Conservation (phyloP, 176 grass and related monocot species). For the Oryza officinalis region DNA sequence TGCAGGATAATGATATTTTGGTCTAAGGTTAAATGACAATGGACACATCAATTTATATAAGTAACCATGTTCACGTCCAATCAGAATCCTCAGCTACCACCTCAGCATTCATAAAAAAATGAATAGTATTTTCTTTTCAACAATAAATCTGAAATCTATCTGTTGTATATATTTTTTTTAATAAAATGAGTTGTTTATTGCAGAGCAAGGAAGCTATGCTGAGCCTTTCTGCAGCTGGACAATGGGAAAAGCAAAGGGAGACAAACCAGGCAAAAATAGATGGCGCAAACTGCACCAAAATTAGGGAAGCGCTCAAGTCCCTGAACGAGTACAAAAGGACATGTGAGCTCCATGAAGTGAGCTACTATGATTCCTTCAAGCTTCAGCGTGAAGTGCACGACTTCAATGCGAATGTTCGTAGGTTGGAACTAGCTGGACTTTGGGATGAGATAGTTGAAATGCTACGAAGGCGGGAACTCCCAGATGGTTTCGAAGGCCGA, state of each 20-base stretch:
- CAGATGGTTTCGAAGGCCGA: slow-evolving; percentile 70
- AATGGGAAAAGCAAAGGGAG: slow-evolving; percentile 92
- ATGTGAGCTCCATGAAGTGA: slow-evolving; percentile 57
- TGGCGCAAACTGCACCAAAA: slow-evolving; percentile 67
- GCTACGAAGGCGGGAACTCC: slow-evolving; percentile 73
- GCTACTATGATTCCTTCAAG: slow-evolving; percentile 93
- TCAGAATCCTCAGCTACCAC: neutral
- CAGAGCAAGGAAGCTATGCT: slow-evolving; percentile 83
- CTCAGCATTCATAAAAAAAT: neutral
- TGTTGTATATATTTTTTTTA: neutral
- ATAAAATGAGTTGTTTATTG: slow-evolving; percentile 6
- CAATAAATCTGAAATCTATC: neutral
- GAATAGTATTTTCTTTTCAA: neutral
- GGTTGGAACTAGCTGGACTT: slow-evolving; percentile 74
- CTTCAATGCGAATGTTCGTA: slow-evolving; percentile 80
- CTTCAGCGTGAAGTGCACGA: slow-evolving; percentile 76
- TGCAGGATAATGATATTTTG: slow-evolving; percentile 18
- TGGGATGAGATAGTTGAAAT: slow-evolving; percentile 98
- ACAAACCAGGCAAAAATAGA: slow-evolving; percentile 77
- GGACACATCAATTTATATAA: neutral
- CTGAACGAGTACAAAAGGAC: slow-evolving; percentile 65
- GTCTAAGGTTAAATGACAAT: slow-evolving; percentile 19
- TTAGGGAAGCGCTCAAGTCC: slow-evolving; percentile 59
- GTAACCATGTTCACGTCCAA: neutral
- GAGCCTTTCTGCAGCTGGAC: slow-evolving; percentile 58